Base-by-base conservation (phyloP, 2,329 filamentous ascomycete species). In the Ceratocystis smalleyi region DNA sequence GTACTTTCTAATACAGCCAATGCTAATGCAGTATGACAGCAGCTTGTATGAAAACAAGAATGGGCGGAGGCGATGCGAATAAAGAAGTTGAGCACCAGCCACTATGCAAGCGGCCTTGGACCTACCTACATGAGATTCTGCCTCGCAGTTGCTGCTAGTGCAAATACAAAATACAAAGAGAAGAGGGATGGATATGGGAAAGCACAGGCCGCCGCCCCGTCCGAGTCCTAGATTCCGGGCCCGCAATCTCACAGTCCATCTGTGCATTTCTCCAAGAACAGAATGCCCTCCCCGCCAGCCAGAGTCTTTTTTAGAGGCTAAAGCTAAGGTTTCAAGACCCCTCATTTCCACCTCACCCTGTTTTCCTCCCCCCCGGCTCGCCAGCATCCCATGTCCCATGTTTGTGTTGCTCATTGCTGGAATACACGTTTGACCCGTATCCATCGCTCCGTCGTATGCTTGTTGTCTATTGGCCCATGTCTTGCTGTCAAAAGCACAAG, bases 251-350 rank as follows among this genome's bases (percentile, higher is more conserved):
- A 32, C 51, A 1, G 51, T 2, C 51, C 51, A 55, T 30, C 5
- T 10, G 17, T 24, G 22, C 51, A 30, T 24, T 22, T 8, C 51
- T 49, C 19, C 8, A 19, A 22, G 27, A 17, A 1, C 51, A 55
- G 17, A 55, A 55, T 30, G 8, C 3, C 24, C 27, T 27, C 27
- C 27, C 27, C 27, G 27, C 27, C 27, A 27, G 24, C 17, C 10
- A 47, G 45, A 19, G 47, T 51, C 19, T 24, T 51, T 51, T 10
- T 51, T 22, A 15, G 47, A 27, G 30, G 4, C 24, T 35, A 24
- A 32, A 57, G 27, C 12, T 57, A 30, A 30, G 30, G 27, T 57
- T 57, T 57, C 54, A 57, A 57, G 54, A 57, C 54, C 54, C 54
- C 54, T 57, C 54, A 32, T 35, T 57, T 57, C 12, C 30, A 35